Evolutionary conservation across 2,329 filamentous ascomycete genomes (phyloP), one percentile per base, ranked within the genome.

Genomic region (Venturia asperata): DNA sequence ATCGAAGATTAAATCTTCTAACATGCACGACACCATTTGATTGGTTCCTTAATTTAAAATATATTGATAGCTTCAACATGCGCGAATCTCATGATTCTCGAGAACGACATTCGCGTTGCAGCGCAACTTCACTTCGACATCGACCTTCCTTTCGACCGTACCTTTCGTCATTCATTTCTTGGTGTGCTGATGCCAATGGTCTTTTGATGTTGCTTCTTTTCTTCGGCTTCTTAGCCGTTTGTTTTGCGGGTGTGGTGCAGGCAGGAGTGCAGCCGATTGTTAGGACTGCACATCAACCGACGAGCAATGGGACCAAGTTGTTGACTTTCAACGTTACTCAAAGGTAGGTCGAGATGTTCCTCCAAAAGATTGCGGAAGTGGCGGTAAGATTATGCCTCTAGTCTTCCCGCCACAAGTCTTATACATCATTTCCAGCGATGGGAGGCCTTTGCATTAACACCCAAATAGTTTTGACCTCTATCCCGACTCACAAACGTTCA

Each of bases 291-390:
- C 77, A 81, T 66, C 82, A 84, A 64, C 84, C 85, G 4, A 76
- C 77, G 4, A 83, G 84, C 27, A 81, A 80, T 67, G 85, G 85
- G 9, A 77, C 80, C 39, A 82, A 81, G 62, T 77, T 85, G 7
- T 74, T 87, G 66, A 83, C 78, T 0, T 88, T 83, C 78, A 86
- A 86, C 71, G 86, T 84, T 0, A 81, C 82, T 11, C 76, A 80
- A 0, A 15, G 34, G 52, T 56, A 56, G 7, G 42, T 63, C 19
- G 19, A 62, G 7, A 41, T 42, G n/a, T 13, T 42, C 43, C 30
- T 41, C 2, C 15, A 9, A 41, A 41, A 2, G 9, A 15, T 41
- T 15, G 39, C 39, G 39, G 11, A 41, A 41, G 9, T 41, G 9
- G 9, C 15, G 10, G 15, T 15, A 41, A 41, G 9, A 15, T 9